Evolutionary conservation across 257 asterid genomes (phyloP), one percentile per base, ranked within the genome.

Genomic region (Catharanthus roseus): DNA sequence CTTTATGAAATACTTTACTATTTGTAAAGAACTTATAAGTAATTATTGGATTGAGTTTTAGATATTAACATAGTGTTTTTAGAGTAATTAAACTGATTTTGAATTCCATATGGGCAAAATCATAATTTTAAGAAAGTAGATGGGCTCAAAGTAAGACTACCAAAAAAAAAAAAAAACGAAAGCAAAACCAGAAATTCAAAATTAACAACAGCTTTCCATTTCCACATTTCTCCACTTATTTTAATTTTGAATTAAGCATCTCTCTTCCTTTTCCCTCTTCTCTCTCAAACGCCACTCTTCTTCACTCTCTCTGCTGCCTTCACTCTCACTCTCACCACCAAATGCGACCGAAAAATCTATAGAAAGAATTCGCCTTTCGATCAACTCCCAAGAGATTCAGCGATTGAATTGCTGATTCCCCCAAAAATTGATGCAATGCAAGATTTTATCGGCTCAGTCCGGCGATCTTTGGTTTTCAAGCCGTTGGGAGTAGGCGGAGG

Each of bases 401-500:
- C 57, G 76, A 31, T 53, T 69, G 26, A 75, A 31, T 18, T 69
- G 63, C 61, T 55, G 13, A 53, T 47, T 65, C 45, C 47, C 47
- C 53, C 12, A 47, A 50, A 39, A 12, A 31, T 60, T 55, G 13
- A 70, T 77, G 78, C 75, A 75, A 95, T 95, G 99, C 97, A 88
- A 66, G 98, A 91, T 64, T 89, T 95, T 79, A 79, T 95, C 38
- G 97, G 97, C 57, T 95, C 99, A 68, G 96, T 95, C 47, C 93
- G 99, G 72, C 87, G 96, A 83, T 95, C 99, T 58, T 83, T 95
- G 53, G 96, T 87, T 73, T 91, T 95, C 92, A 95, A 88, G 60
- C 97, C 93, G 1, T 56, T 88, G 19, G 82, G 82, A 4, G 90
- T 82, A 78, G 92, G 84, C 34, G 65, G 89, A 26, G 82, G 86